Conservation (phyloP, 2,329 filamentous ascomycete genomes). For the Helotiales sp. region DNA sequence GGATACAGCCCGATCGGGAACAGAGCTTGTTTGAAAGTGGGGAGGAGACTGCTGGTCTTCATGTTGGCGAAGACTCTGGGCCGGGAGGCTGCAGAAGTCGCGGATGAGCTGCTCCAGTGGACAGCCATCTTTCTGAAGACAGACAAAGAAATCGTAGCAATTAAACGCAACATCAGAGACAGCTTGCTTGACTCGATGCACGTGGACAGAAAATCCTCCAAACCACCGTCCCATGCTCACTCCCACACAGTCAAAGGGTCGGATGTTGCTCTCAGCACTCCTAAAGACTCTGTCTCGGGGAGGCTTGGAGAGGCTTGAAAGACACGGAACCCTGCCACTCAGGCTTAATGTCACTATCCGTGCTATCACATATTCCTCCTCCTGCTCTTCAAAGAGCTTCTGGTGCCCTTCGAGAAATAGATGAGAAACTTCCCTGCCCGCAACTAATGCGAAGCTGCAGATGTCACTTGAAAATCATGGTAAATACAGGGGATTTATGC, state of each 20-base stretch:
- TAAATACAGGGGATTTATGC: slow-evolving; percentile 28
- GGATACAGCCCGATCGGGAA: slow-evolving; percentile 32
- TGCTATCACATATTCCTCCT: slow-evolving; percentile 27
- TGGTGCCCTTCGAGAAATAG: slow-evolving; percentile 43
- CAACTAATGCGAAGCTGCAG: slow-evolving; percentile 40
- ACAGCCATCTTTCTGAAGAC: slow-evolving; percentile 35
- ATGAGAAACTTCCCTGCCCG: slow-evolving; percentile 30
- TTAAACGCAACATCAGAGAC: slow-evolving; percentile 24
- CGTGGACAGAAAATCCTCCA: slow-evolving; percentile 41
- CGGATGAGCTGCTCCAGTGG: slow-evolving; percentile 36
- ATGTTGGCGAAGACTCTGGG: slow-evolving; percentile 34
- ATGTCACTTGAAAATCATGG: slow-evolving; percentile 39
- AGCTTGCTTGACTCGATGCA: slow-evolving; percentile 55
- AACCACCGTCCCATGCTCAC: slow-evolving; percentile 15
- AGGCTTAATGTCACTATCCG: slow-evolving; percentile 31
- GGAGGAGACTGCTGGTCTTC: slow-evolving; percentile 27
- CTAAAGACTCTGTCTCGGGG: slow-evolving; percentile 8
- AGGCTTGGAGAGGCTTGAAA: slow-evolving; percentile 7
- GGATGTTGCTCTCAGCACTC: slow-evolving; percentile 7
- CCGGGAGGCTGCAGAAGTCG: slow-evolving; percentile 50
- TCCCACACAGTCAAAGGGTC: slow-evolving; percentile 6
- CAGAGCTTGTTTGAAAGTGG: slow-evolving; percentile 35
- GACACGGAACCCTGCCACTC: slow-evolving; percentile 14
- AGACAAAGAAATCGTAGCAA: slow-evolving; percentile 46
- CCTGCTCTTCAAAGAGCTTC: slow-evolving; percentile 33